Base-by-base conservation (phyloP, 306 rosid species). In the Prunus armeniaca region DNA sequence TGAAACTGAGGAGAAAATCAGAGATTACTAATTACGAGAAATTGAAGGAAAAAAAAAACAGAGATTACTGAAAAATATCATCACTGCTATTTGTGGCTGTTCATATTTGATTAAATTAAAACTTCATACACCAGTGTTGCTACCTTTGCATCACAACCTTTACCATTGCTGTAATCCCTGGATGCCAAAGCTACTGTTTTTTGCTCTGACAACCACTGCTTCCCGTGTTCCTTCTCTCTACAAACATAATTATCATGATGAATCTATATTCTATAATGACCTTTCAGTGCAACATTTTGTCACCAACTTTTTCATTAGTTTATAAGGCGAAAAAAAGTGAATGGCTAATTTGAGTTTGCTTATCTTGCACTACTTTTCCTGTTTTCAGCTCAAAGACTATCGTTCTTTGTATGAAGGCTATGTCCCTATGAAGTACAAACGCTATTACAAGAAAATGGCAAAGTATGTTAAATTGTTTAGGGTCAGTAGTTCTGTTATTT, bases 381-480 rank as follows among this genome's bases (percentile, higher is more conserved):
- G 32, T 84, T 57, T 76, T 65, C 92, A 95, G 98, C 88, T 95
- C 78, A 95, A 90, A 81, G 88, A 86, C 71, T 83, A 75, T 63
- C 88, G 80, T 74, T 86, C 95, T 52, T 80, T 80, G 32, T 95
- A 95, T 58, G 97, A 95, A 85, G 86, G 92, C 78, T 90, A 95
- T 80, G 93, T 95, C 70, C 98, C 98, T 46, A 95, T 95, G 98
- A 92, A 89, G 87, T 90, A 89, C 93, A 89, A 90, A 81, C 86
- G 75, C 20, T 95, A 95, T 81, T 84, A 83, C 93, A 95, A 89
- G 86, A 88, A 88, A 84, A 91, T 94, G 95, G 85, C 87, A 3
- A 90, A 92, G 98, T 95, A 84, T 69, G 89, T 84, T 71, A 64
- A 43, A 80, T 78, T 80, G 54, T 25, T 72, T 46, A 14, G 62